phyloP scores from a whole-genome alignment of 352 stramenopile species.

The Phytophthora europaea region DNA sequence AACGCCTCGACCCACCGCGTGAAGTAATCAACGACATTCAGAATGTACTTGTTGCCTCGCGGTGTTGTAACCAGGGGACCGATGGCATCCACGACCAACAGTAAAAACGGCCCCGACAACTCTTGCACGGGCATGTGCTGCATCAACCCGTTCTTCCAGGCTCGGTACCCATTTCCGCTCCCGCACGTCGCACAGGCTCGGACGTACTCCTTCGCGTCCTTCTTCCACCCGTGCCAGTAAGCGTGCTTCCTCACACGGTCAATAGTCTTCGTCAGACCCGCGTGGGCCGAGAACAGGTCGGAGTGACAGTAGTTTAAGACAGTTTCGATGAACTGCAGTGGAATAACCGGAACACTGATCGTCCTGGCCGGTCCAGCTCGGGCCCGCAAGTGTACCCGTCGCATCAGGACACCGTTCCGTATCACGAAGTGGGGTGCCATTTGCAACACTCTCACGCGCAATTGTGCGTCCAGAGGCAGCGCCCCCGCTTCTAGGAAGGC shows the following conservation, averaged over 20 bases:
- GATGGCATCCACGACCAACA: slow-evolving; percentile 1
- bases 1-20: background rate
- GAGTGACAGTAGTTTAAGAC: slow-evolving; percentile 21
- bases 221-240: background rate
- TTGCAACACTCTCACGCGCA: background rate
- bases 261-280: background rate
- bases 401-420: slow-evolving; percentile 2
- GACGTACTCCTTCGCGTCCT: background rate
- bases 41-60: background rate
- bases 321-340: slow-evolving; percentile 3
- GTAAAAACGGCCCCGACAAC: background rate
- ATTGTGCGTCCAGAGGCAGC: slow-evolving; percentile 1
- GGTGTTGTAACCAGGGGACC: background rate
- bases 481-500: slow-evolving; percentile 2
- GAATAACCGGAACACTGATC: slow-evolving; percentile 3
- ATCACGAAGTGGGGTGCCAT: background rate
- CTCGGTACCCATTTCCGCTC: background rate
- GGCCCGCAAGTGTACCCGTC: background rate
- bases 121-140: slow-evolving; percentile 10
- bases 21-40: background rate
- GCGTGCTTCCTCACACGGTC: slow-evolving; percentile 9
- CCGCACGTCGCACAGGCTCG: background rate
- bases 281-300: slow-evolving; percentile 4
- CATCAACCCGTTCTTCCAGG: slow-evolving; percentile 2
- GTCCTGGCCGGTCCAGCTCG: background rate